Base-by-base conservation (phyloP, 257 asterid genomes). In the Salvia rosmarinus region DNA sequence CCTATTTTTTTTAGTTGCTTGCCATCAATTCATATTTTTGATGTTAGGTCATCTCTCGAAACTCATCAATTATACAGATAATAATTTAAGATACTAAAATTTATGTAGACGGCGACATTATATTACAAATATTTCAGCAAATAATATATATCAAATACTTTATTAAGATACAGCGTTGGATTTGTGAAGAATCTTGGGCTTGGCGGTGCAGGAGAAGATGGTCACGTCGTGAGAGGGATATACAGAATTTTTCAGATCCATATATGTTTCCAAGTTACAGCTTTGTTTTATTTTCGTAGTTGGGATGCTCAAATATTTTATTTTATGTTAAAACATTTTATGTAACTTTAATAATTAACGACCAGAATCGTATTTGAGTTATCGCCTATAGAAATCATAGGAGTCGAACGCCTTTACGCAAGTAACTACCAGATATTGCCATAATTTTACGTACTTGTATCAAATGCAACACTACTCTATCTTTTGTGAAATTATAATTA, bases 171-270 rank as follows among this genome's bases (percentile, higher is more conserved):
- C 34, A 50, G 28, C 57, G 34, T 17, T 17, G 11, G 44, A 9
- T 50, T 37, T 19, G 35, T 32, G 20, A 64, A 64, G 35, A 57
- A 19, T 75, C 9, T 46, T 25, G 30, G 30, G 30, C 3, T 25
- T 49, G 70, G 0, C 57, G 57, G 35, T 40, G 78, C 32, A 65
- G 37, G 57, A 23, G 81, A 46, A 46, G 6, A 61, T 67, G 64
- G 71, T 69, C 25, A 63, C 13, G 47, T 61, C 37, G 44, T 40
- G 40, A 54, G 74, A 47, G 25, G 58, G 49, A 72, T 44, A n/a
- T n/a, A n/a, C n/a, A 44, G 51, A 21, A 64, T 25, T 56, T 77
- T 37, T 20, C 54, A 77, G 56, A 64, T 56, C 49, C 67, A 46
- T 77, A 25, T 25, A 25, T 25, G 68, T 51, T 43, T 68, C 54